Base-by-base conservation (phyloP, 257 asterid genomes). In the Ehretia macrophylla region DNA sequence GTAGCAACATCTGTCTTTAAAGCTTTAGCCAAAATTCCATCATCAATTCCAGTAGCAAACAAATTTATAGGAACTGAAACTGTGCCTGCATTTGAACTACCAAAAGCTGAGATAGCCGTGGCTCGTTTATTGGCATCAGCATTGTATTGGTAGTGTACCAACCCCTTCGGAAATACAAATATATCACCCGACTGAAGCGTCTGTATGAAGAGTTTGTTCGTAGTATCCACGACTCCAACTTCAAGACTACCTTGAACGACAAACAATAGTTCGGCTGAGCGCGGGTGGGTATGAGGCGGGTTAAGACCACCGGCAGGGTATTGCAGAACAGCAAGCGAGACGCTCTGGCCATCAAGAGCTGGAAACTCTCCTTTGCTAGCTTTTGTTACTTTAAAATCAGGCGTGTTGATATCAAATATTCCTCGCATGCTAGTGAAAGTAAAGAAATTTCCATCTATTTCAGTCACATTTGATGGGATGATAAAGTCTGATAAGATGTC, bases 11-110 rank as follows among this genome's bases (percentile, higher is more conserved):
- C 82, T 38, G 84, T 78, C 75, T 81, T 81, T 48, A 81, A 78
- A 10, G 80, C 75, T 50, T 78, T 60, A 0, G 87, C 82, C 75
- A 81, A 63, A 9, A 59, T 63, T 23, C 1, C 45, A 8, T 81
- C 79, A 63, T 79, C 80, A 56, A 81, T 70, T 38, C 78, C 75
- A 8, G 75, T 38, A 18, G 75, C 70, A 46, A 78, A 78, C 27
- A 75, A 70, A n/a, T 60, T 72, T 23, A 67, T 75, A 0, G 84
- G 87, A 72, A 78, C 0, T 3, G 80, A 78, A 22, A 81, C 80
- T 8, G 80, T 72, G 11, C 89, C 89, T 8, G 82, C 77, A 22
- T 63, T 82, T 0, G 89, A 78, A 13, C 84, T 82, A 8, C 89
- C 86, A 5, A 83, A 83, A 0, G 79, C 82, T 5, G 90, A 83